Evolutionary conservation across 768 basidiomycete species (phyloP), one percentile per base, ranked within the genome.

Genomic region (Fibroporia radiculosa): DNA sequence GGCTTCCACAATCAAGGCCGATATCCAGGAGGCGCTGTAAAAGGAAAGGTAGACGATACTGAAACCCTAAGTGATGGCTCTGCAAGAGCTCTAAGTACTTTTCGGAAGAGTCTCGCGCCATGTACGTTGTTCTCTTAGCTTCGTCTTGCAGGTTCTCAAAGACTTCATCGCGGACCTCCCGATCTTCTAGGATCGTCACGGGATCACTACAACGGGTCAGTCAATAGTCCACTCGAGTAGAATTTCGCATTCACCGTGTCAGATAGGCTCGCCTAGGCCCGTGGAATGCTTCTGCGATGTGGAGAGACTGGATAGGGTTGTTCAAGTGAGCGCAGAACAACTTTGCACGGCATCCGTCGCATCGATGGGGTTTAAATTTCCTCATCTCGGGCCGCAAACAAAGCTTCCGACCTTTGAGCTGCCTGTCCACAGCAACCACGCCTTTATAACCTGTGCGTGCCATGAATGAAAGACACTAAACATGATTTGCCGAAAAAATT

Each of bases 121-220:
- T 79, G 23, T 71, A 70, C 16, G 79, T 72, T 0, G 72, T 64
- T 0, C 72, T 70, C 3, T 86, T 73, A 2, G 79, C 77, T 0
- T 57, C 49, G 20, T 77, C 65, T 50, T 90, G 90, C 1, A 91
- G 71, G 5, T 67, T 59, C 34, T 79, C 34, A 52, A 93, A 84
- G 7, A 65, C 71, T 0, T 78, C 67, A 44, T 59, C 66, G 6
- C 65, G 62, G 16, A 88, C 80, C 3, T 80, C 81, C 11, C 81
- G 71, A 50, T 84, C 83, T 59, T 92, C 90, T 6, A 92, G 67
- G 2, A 87, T 67, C 79, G 83, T 86, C 23, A 90, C 72, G 10
- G 89, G 59, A 2, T 84, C 76, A 40, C 87, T 90, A 42, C 4
- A 20, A 20, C 19, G 25, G 20, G 26, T 13, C 25, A 2, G 42